Base-by-base conservation (phyloP, 2,329 filamentous ascomycete genomes). In the Epichloe sibirici region DNA sequence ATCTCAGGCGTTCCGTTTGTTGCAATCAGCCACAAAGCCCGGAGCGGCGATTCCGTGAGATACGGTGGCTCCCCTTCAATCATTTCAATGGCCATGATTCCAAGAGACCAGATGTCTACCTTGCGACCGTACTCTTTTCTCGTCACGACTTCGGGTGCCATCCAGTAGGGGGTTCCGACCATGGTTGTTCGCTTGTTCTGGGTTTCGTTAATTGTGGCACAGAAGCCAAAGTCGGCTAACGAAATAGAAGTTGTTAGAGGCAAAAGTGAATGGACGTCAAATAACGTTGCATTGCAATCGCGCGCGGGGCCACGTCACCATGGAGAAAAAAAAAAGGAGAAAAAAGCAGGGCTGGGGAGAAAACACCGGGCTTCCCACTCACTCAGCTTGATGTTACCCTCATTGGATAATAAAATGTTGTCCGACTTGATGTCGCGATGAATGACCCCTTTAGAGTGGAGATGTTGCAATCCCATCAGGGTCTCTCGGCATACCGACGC, bases 151-250 rank as follows among this genome's bases (percentile, higher is more conserved):
- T 98, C 93, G 3, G 93, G 93, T 1, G 93, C 93, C 93, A 98
- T 98, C 93, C 93, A 98, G 70, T 98, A 98, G 93, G 93, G 93
- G 7, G 93, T 97, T 51, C 93, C 93, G 45, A 98, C 93, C 93
- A 97, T 98, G 13, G 93, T 98, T 4, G 90, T 97, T 55, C 93
- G 86, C 77, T 97, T 97, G 71, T 90, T 94, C 62, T 96, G 90
- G 31, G 86, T 86, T 63, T 97, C 91, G 65, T 96, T 97, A 71
- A 97, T 96, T 65, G 95, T 94, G 25, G 93, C 93, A 69, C 93
- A 97, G 74, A 98, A 98, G 12, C 93, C 93, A 64, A 98, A 97
- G 75, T 98, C 93, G 63, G 91, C 89, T 95, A 57, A 9, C 35
- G n/a, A 28, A 42, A 45, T 5, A 23, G 17, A 55, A 23, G n/a